Evolutionary conservation across 2,329 filamentous ascomycete genomes (phyloP).

Genomic region (Trichophyton equinum): DNA sequence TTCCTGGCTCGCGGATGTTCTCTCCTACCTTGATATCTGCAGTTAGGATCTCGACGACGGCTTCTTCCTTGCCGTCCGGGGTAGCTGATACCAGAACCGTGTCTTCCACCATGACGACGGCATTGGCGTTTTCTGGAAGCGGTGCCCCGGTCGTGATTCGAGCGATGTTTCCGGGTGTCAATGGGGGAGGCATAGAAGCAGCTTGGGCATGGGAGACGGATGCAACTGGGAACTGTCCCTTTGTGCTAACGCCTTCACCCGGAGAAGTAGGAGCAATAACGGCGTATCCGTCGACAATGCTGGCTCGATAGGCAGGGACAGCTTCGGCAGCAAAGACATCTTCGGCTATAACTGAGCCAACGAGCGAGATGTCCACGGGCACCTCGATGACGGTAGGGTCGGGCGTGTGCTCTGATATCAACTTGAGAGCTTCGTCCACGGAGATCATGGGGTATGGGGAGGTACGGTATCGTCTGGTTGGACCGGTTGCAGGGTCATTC

Average conservation of each 20-base stretch:
- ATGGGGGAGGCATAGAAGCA: constrained; percentile 46
- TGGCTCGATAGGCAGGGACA: constrained; percentile 87
- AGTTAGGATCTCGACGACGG: constrained; percentile 74
- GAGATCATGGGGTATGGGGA: constrained; percentile 89
- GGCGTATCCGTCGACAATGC: constrained; percentile 94
- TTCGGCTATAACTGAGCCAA: constrained; percentile 69
- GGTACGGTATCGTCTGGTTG: constrained; percentile 59
- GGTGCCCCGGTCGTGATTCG: constrained; percentile 92
- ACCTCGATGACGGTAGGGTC: constrained; percentile 43
- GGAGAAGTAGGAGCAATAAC: constrained; percentile 45
- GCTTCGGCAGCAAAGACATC: constrained; percentile 68
- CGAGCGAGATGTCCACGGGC: constrained; percentile 52
- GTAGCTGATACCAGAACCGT: constrained; percentile 65
- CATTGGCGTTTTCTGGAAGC: constrained; percentile 72
- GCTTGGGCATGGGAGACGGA: constrained; percentile 77
- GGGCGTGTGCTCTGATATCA: constrained; percentile 64
- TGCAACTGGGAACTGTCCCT: constrained; percentile 73
- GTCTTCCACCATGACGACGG: constrained; percentile 95
- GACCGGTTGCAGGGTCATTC: constrained; percentile 48
- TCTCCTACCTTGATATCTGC: constrained; percentile 62
- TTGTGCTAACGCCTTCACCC: constrained; percentile 42
- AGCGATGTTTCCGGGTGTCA: constrained; percentile 65
- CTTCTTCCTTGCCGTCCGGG: constrained; percentile 71
- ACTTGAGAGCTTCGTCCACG: constrained; percentile 63
- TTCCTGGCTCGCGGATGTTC: constrained; percentile 84